Base-by-base conservation (phyloP, 148 eudicot species). In the Vaccinium corymbosum region DNA sequence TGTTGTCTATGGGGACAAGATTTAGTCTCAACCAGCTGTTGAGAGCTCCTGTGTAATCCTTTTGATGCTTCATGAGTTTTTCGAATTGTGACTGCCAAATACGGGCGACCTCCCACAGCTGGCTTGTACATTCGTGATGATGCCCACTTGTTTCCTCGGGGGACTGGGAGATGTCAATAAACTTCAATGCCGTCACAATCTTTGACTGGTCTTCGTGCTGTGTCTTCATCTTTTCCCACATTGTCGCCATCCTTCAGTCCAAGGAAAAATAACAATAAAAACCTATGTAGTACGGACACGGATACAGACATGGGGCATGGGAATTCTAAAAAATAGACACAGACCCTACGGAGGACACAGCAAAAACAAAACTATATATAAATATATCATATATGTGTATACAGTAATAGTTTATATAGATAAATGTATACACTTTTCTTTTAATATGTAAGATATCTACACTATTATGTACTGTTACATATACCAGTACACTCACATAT, bases 1-100 rank as follows among this genome's bases (percentile, higher is more conserved):
- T 92, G 88, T 91, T 97, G 83, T 97, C 98, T 14, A 94, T 97
- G 3, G 98, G 99, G 64, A 97, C 86, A 27, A 97, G 95, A 83
- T 94, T 97, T 46, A 92, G 90, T 73, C 89, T 94, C 55, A 97
- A 84, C 99, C 99, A 97, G 81, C 62, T 84, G 61, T 91, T 94
- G 82, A 97, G 94, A 66, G 95, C 92, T 89, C 83, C 83, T 42
- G 92, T 87, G 78, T 93, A 97, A n/a, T 90, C 90, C 83, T 93
- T 97, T 72, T 97, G 97, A 68, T 92, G 85, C 71, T 77, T 82
- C 85, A 94, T 92, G 86, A 97, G 89, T 49, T 91, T 93, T 9
- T 88, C 92, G 29, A 94, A 91, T 70, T 92, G 93, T 20, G 84
- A 61, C 49, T 89, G 90, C 99, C 99, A 97, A 32, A 87, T 92